These are phyloP conservation scores for Pichia sp. DNA, from an alignment of 1,139 yeast genomes.

Conservation along the genomic window DNA sequence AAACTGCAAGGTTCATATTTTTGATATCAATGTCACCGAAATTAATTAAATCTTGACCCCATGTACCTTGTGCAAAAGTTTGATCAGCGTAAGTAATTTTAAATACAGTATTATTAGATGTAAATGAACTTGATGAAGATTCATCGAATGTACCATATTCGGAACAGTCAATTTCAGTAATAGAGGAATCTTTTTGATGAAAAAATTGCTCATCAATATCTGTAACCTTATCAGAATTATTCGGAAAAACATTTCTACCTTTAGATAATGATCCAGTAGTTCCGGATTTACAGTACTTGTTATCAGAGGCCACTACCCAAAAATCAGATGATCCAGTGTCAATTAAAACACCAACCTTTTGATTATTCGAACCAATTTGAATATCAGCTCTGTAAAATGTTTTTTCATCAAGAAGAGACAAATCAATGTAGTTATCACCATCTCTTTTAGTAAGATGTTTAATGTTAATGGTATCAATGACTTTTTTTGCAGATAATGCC, in stretches of 20 bases:
- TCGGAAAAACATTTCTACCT: slow-evolving; percentile 8
- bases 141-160: slow-evolving; percentile 47
- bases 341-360: slow-evolving; percentile 45
- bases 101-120: slow-evolving; percentile 41
- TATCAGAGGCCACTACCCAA: slow-evolving; percentile 42
- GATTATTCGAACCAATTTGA: slow-evolving; percentile 51
- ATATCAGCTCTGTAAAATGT: slow-evolving; percentile 46
- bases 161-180: slow-evolving; percentile 31
- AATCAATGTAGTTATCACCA: slow-evolving; percentile 32
- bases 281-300: slow-evolving; percentile 25
- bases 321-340: slow-evolving; percentile 70
- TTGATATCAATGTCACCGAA: slow-evolving; percentile 40
- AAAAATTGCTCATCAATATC: neutral
- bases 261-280: slow-evolving; percentile 9
- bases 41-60: slow-evolving; percentile 52
- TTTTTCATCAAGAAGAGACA: slow-evolving; percentile 38
- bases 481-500: slow-evolving; percentile 7
- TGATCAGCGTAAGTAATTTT: slow-evolving; percentile 57
- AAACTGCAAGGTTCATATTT: slow-evolving; percentile 51
- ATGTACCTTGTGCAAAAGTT: slow-evolving; percentile 54
- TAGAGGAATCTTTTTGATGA: slow-evolving; percentile 1
- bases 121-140: slow-evolving; percentile 39
- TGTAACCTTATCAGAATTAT: neutral
- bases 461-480: neutral
- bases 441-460: slow-evolving; percentile 29